Base-by-base conservation (phyloP, 192 early-diverging fungal genomes). In the Linnemannia zychae region DNA sequence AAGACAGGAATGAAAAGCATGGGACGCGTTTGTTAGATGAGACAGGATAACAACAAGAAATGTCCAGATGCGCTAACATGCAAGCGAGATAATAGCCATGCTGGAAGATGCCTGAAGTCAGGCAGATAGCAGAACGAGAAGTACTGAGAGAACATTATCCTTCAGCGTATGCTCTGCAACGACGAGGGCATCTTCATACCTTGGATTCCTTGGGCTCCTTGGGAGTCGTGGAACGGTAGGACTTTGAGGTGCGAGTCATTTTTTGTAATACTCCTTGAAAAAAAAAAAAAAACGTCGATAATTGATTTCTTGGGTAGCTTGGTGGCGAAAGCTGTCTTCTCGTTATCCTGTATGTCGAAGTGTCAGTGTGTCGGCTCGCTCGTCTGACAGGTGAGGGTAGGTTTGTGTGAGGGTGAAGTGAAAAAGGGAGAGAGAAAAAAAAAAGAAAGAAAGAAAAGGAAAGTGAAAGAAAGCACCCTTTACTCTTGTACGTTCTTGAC, bases 161-260 rank as follows among this genome's bases (percentile, higher is more conserved):
- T 3, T 38, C 6, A n/a, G 3, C 0, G 28, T 22, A 22, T 71
- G 1, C 34, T 57, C 16, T 78, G n/a, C n/a, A n/a, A n/a, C n/a
- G n/a, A n/a, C n/a, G n/a, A n/a, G n/a, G n/a, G n/a, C n/a, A n/a
- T n/a, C n/a, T n/a, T n/a, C n/a, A n/a, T n/a, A 78, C 77, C 77
- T 71, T 78, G 77, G 50, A 17, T 44, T 78, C 77, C 53, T 57
- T 78, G 5, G 69, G 53, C 24, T 78, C 77, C 53, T 65, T 78
- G 22, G 69, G 53, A 36, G 69, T 48, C n/a, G 69, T 46, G 22
- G 77, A 57, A 18, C 77, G 67, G 31, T 57, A 77, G 12, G 76
- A 77, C 38, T 67, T 77, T 70, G 65, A 60, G 12, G 76, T 44
- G 16, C 76, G 66, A 24, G 67, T 36, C 76, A 77, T 69, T 38